Conservation (phyloP, 2,329 filamentous ascomycete genomes). For the Colletotrichum eleusines region DNA sequence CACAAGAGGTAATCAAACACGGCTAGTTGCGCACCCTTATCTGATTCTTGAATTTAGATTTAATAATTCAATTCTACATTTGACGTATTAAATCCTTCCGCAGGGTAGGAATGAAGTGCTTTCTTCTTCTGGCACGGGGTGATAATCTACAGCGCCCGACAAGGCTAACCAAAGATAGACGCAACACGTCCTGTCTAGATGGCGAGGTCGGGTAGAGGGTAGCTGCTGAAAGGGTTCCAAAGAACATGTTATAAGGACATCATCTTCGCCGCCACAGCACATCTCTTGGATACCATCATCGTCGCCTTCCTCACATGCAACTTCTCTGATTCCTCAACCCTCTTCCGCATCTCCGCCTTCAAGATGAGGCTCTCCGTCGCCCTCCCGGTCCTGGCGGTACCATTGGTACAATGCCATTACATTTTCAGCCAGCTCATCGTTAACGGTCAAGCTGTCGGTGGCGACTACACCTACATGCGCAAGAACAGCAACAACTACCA, state of each 20-base stretch:
- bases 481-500: conserved; percentile 29
- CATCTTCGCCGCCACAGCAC: accelerated
- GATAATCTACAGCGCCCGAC: too few species aligned
- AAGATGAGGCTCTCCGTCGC: neutral
- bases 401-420: conserved; percentile 39
- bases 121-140: too few species aligned
- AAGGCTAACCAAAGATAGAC: neutral
- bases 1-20: neutral
- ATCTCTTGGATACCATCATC: accelerated
- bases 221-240: neutral
- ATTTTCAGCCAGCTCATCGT: conserved; percentile 43
- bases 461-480: conserved; percentile 39
- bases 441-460: conserved; percentile 41
- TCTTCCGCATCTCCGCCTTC: neutral
- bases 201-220: neutral
- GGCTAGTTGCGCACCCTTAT: neutral
- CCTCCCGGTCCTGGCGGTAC: neutral
- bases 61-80: too few species aligned
- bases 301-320: neutral
- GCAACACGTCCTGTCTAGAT: too few species aligned
- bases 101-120: neutral
- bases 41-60: neutral
- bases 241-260: neutral
- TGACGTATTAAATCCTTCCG: too few species aligned
- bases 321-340: neutral